Evolutionary conservation across 2,329 filamentous ascomycete species (phyloP), one percentile per base, ranked within the genome.

Genomic region (Arthroderma sp.): DNA sequence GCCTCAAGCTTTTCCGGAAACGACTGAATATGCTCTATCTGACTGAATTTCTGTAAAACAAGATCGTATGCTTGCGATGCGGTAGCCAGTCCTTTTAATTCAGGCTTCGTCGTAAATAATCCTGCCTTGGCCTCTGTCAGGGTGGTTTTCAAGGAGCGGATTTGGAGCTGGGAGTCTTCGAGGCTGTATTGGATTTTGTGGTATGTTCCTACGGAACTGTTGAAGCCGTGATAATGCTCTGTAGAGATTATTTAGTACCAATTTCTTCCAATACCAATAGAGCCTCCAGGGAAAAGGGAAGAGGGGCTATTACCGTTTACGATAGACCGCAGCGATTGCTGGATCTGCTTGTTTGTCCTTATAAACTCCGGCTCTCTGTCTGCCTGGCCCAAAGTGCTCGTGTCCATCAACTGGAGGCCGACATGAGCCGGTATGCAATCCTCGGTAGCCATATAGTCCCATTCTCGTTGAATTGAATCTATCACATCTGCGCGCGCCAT

Each of bases 191-290:
- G 91, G 49, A 98, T 98, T 65, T 94, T 95, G 70, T 98, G 93
- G 60, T 96, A 98, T 15, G 89, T 96, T 62, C 89, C 91, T 51
- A 98, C 96, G 42, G 89, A 95, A 63, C 86, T 94, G 67, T 96
- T 98, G 74, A 98, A 98, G 39, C 91, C 93, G 63, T 98, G 91
- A 59, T 98, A 89, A 60, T 98, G 89, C 67, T 98, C 89, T 73
- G 47, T 11, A 43, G 15, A 47, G 33, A 40, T 45, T 34, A 10
- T 9, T 37, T 28, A 43, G 33, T 49, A 54, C 49, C 42, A 38
- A 36, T 36, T 27, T 32, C 36, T 49, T 45, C 6, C 30, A 40
- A 5, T 8, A 41, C 56, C 43, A 57, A 47, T 32, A 43, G 0
- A 27, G 37, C 27, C 15, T 37, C 6, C 11, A 15, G 22, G 9